These are phyloP conservation scores for Wallacemonas sp. DNA, from an alignment of 208 protist genomes.

Conservation along the genomic window DNA sequence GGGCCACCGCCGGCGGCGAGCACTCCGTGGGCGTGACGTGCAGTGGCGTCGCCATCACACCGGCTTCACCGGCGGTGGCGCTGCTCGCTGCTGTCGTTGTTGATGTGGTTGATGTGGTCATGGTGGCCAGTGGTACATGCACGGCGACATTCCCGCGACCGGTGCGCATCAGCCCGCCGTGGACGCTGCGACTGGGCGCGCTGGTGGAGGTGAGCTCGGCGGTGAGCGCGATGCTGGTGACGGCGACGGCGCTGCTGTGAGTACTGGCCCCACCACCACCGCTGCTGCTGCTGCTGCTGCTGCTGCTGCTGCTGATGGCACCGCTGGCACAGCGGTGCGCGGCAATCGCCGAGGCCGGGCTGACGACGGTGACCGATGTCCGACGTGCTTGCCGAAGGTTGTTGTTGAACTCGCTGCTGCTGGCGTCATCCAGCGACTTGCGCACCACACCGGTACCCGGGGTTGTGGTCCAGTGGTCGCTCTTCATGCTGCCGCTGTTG, in stretches of 20 bases:
- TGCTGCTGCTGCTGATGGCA: not conserved
- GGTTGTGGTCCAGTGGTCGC: too few species aligned
- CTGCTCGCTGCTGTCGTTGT: not conserved
- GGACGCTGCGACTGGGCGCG: too few species aligned
- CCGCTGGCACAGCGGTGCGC: too few species aligned
- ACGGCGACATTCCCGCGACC: not conserved
- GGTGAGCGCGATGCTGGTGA: not conserved
- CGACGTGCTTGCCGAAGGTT: not conserved
- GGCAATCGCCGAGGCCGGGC: not conserved
- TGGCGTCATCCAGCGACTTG: not conserved
- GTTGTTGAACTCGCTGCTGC: not conserved
- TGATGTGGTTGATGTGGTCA: not conserved
- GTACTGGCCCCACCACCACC: too few species aligned
- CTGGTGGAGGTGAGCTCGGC: too few species aligned
- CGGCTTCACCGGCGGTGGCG: too few species aligned
- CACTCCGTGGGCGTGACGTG: not conserved
- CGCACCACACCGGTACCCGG: too few species aligned
- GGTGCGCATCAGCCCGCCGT: not conserved
- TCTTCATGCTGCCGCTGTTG: not conserved
- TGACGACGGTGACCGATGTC: not conserved
- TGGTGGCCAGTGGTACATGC: not conserved
- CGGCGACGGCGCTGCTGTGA: not conserved
- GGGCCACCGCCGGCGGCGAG: too few species aligned
- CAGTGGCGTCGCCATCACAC: too few species aligned
- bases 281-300: not conserved